Evolutionary conservation across 305 asterid species (phyloP).

Genomic region (Andrographis paniculata): DNA sequence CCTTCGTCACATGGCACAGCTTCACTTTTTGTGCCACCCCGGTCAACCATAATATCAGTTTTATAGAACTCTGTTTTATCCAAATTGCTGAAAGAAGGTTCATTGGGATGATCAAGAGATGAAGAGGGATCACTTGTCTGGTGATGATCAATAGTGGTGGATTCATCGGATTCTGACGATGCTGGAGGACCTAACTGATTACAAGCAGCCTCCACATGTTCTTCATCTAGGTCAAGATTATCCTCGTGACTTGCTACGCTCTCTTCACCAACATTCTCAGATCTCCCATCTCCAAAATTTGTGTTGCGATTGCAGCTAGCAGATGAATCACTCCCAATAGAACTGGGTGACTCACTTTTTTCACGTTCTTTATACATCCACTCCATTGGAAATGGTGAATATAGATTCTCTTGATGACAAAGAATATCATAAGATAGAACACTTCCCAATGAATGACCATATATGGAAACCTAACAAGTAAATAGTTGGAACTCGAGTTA

Average conservation of each 20-base stretch:
- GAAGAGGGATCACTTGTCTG: slow-evolving; percentile 27
- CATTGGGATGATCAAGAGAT: slow-evolving; percentile 28
- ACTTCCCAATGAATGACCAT: slow-evolving; percentile 97
- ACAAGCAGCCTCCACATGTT: slow-evolving; percentile 29
- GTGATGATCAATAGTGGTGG: slow-evolving; percentile 25
- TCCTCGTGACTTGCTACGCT: slow-evolving; percentile 22
- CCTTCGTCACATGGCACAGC: slow-evolving; percentile 31
- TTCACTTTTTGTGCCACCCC: slow-evolving; percentile 26
- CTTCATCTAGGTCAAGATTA: slow-evolving; percentile 33
- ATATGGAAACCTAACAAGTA: slow-evolving; percentile 65
- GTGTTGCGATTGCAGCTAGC: slow-evolving; percentile 27
- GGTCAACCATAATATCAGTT: slow-evolving; percentile 19
- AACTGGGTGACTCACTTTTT: slow-evolving; percentile 20
- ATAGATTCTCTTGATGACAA: slow-evolving; percentile 79
- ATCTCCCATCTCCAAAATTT: slow-evolving; percentile 25
- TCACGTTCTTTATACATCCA: slow-evolving; percentile 59
- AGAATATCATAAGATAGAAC: slow-evolving; percentile 93
- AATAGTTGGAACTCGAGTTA: background rate
- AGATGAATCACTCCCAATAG: slow-evolving; percentile 20
- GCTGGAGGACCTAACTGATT: slow-evolving; percentile 55
- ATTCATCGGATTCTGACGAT: slow-evolving; percentile 50
- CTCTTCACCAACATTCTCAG: slow-evolving; percentile 27
- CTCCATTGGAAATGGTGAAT: slow-evolving; percentile 88
- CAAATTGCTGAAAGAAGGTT: slow-evolving; percentile 24
- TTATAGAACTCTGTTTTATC: slow-evolving; percentile 17